Evolutionary conservation across 83 land plant genomes (phyloP), one percentile per base, ranked within the genome.

Genomic region (Isoetes engelmannii): DNA sequence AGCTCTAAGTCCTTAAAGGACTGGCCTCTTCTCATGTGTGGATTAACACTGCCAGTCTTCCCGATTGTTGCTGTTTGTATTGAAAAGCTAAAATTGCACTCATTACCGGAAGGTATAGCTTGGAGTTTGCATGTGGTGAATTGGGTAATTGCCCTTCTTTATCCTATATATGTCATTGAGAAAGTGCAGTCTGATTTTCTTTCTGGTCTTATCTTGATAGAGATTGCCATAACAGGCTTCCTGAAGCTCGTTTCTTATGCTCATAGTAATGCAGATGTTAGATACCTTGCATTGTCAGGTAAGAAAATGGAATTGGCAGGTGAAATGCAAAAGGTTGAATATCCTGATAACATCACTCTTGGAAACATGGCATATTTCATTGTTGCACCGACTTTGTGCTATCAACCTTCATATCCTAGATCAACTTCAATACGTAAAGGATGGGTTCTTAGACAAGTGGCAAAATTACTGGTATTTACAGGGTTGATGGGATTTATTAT

Each of bases 401-500:
- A 80, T 56, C 58, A 92, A 90, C 81, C 75, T 69, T 86, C 85
- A 69, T 94, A 94, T 77, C 98, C 98, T 41, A 85, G 84, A 12
- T 80, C 85, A 13, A 69, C 79, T 50, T 61, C 58, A 41, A 77
- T 94, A 28, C 80, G 98, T 37, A 90, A 86, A 77, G 83, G 98
- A 57, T 94, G 96, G 92, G 93, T 90, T 63, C 69, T 80, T 50
- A 89, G 97, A 6, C 98, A 90, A 64, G 46, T 77, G 69, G 69
- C 84, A n/a, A 94, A 90, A 70, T 76, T 84, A 71, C 69, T 88
- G 18, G 84, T 90, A 18, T 94, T 90, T 74, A 84, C 87, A 7
- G 98, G 98, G 37, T 53, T 94, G n/a, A 90, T 90, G 92, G 98
- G 98, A 21, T 94, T 94, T 53, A 94, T 94, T 6, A 72, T 86